These are phyloP conservation scores for Collariella sp. DNA, from an alignment of 495 filamentous ascomycete genomes.

Conservation along the genomic window DNA sequence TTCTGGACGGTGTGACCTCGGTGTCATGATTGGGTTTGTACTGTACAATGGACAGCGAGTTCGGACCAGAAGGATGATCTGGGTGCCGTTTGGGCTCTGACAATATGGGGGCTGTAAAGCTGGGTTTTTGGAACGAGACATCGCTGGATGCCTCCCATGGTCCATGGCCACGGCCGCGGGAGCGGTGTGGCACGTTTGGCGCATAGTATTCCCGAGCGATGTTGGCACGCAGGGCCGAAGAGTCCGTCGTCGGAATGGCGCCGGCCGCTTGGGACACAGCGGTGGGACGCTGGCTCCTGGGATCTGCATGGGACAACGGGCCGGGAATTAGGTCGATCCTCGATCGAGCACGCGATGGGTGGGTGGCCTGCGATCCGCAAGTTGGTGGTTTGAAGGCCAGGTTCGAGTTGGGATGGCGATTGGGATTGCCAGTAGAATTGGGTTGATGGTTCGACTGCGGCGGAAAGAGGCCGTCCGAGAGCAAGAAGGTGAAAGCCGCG, in stretches of 20 bases:
- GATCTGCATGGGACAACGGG: neutral
- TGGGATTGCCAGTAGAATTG: neutral
- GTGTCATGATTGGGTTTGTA: slow-evolving; percentile 10
- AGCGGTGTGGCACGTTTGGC: too few species aligned
- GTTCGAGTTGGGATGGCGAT: neutral
- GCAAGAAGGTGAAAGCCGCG: neutral
- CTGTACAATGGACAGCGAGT: slow-evolving; percentile 12
- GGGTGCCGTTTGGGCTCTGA: neutral
- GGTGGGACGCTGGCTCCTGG: neutral
- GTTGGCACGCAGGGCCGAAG: neutral
- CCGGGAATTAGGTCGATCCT: neutral
- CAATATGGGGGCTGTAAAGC: too few species aligned
- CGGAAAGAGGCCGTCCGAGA: neutral
- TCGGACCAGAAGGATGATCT: neutral
- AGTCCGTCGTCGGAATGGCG: neutral
- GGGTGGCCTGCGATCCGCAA: neutral
- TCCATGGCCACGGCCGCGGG: too few species aligned
- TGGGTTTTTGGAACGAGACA: too few species aligned
- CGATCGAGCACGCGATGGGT: neutral
- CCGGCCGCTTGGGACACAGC: neutral
- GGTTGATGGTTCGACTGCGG: neutral
- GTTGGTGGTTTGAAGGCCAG: neutral
- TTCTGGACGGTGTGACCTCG: slow-evolving; percentile 6
- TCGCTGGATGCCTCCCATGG: too few species aligned
- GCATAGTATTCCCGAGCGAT: neutral